Percentiles rank a stretch among this genome's conserved stretches.
Conservation (phyloP, 495 filamentous ascomycete genomes). For the Penicillium cataractarum region DNA sequence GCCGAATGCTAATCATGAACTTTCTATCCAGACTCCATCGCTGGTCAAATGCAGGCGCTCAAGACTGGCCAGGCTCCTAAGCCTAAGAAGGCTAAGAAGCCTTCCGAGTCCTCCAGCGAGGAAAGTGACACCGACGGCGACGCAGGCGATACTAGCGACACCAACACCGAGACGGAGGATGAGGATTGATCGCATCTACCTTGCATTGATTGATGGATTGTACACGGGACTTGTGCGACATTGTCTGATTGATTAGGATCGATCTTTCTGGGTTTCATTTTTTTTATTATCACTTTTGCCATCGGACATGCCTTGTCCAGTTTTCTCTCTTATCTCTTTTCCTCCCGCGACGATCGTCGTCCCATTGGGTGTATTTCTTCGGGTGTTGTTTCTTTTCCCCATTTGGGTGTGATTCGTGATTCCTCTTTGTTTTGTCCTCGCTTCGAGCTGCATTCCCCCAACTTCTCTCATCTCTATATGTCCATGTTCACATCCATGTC, state of each 20-base stretch:
- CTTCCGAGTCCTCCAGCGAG: slow-evolving; percentile 66
- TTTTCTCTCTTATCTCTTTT: slow-evolving; percentile 12
- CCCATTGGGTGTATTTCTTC: slow-evolving; percentile 23
- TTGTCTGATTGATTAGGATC: slow-evolving; percentile 18
- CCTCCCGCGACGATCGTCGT: slow-evolving; percentile 1
- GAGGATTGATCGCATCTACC: slow-evolving; percentile 49
- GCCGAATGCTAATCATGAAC: slow-evolving; percentile 28
- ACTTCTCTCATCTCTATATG: not conserved
- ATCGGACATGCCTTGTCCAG: slow-evolving; percentile 7
- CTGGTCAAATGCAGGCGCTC: slow-evolving; percentile 90
- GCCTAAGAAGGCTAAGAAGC: slow-evolving; percentile 58
- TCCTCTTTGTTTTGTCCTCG: slow-evolving; percentile 5
- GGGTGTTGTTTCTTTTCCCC: slow-evolving; percentile 12
- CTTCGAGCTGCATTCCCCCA: not conserved
- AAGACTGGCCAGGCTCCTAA: slow-evolving; percentile 67
- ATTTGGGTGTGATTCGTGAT: not conserved
- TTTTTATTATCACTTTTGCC: slow-evolving; percentile 4
- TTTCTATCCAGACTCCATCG: slow-evolving; percentile 74
- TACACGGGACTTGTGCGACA: slow-evolving; percentile 27
- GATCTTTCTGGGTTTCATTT: slow-evolving; percentile 7
- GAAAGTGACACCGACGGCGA: slow-evolving; percentile 92
- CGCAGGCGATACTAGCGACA: slow-evolving; percentile 74
- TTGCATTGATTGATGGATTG: slow-evolving; percentile 35
- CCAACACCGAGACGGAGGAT: slow-evolving; percentile 76
- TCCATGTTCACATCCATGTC: slow-evolving; percentile 19